Base-by-base conservation (phyloP, 2,329 filamentous ascomycete species). In the Penicillium sp. region DNA sequence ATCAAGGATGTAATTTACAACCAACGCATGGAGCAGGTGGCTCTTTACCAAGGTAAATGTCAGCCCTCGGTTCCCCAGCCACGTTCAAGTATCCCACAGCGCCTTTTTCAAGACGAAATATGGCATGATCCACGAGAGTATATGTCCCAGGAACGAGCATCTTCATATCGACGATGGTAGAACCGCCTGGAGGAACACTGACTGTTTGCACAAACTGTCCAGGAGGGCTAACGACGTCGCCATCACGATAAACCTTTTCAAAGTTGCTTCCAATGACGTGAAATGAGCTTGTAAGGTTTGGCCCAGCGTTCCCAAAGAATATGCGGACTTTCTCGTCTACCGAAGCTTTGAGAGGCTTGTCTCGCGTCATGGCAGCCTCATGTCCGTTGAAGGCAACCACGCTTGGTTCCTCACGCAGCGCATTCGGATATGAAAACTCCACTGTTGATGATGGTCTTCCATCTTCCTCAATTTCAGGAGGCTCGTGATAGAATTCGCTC, bases 401-500 rank as follows among this genome's bases (percentile, higher is more conserved):
- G 13, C 25, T 40, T 18, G 14, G 37, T 7, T 40, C 25, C 25
- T 40, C 37, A 8, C 37, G 14, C 5, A 40, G 37, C n/a, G 37
- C 37, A 40, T 40, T 40, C 3, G 37, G 25, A 40, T 40, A 40
- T 6, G 37, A 40, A 13, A 40, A 40, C 31, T 69, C 66, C 6
- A 70, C 67, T 1, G 49, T 54, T 4, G 56, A 46, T 2, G 61
- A 64, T 0, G 51, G 57, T 7, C 61, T 63, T 0, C 67, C 66
- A 45, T 69, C 52, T 8, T 64, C 67, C n/a, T 56, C 56, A 1
- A 56, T 46, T 41, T 69, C 66, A 0, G 67, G 67, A 7, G 67
- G 65, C 50, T 70, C 67, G 35, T 69, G 65, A 50, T 69, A 70
- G 46, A 68, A 66, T 46, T 69, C 67, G 52, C 65, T 69, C 52